Evolutionary conservation across 768 basidiomycete genomes (phyloP), one percentile per base, ranked within the genome.

Genomic region (Russula griseocarnosa): DNA sequence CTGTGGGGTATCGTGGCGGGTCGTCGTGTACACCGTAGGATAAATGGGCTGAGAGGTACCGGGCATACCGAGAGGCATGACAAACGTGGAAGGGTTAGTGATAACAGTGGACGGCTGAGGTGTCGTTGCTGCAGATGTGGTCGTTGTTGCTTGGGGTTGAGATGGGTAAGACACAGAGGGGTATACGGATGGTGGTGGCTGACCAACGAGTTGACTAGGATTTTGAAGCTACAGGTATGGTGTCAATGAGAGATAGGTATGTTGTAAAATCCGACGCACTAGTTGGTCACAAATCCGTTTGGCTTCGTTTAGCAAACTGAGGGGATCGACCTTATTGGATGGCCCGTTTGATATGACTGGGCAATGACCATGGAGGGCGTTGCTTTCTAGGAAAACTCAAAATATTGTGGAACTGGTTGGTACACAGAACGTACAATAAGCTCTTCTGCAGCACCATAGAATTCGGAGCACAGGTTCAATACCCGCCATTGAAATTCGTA

Each of bases 401-500:
- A 53, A 34, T 5, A 36, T 47, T 58, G 67, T 55, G 62, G 61
- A 64, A 42, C 62, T 30, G 52, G 55, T 40, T 46, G 63, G 55
- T 56, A 40, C 32, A 22, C 32, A 32, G 40, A 66, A 83, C 87
- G 74, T 74, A 92, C 90, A 63, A 92, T 81, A 52, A 92, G 82
- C 73, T 92, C 90, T 73, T 91, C 90, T 20, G 90, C 90, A 7
- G 90, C 90, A 30, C 84, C 86, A 75, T 92, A 92, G 72, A 92
- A 92, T 72, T 92, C 90, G 1, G 88, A 85, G 73, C 90, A 92
- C 46, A 92, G 76, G 70, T 90, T 90, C 62, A 92, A 73, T 46
- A 90, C 83, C 59, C 88, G 84, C 90, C 90, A 92, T 72, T 92
- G 90, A 70, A 92, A 92, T 71, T 92, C 88, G 73, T 89, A 90